Evolutionary conservation across 2,329 filamentous ascomycete genomes (phyloP), one percentile per base, ranked within the genome.

Genomic region (Colletotrichum sp.): DNA sequence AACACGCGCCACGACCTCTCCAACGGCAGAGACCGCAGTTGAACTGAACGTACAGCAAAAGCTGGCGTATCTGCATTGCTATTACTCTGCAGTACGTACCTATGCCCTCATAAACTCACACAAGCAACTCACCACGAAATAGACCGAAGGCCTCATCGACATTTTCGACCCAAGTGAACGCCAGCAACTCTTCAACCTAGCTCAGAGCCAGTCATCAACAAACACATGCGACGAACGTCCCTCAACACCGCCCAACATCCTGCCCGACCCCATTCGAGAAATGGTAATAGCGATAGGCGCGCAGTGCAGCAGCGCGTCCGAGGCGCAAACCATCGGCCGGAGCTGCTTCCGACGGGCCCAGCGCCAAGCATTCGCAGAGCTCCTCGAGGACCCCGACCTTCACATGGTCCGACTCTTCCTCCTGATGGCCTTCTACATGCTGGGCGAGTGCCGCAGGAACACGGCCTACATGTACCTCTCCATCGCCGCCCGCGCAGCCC

Each of bases 391-490:
- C 75, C 90, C 90, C 0, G 90, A 88, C 60, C 81, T 91, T n/a
- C 85, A 90, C 69, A 84, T 91, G 80, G 87, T 91, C 7, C 84
- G 89, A 21, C 83, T 85, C 0, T 92, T 91, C 77, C 81, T 91
- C 2, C 83, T 92, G n/a, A 89, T 92, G 87, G 86, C 90, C 2
- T 91, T 91, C 77, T 92, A 91, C 77, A 90, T 92, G 87, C 85
- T 91, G 3, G 90, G 89, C 0, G 89, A 89, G 6, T 92, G 90
- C 70, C 89, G 89, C 32, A 85, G 90, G 12, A 92, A 92, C 71
- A 87, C 36, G 36, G 36, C 36, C 36, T 39, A 39, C 15, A 92
- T 93, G 89, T 93, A 92, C 71, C 81, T 93, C 6, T 91, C 91
- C 0, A 88, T 92, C 16, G 91, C 91, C 3, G 86, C 89, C 0